Percentiles rank a stretch among this genome's conserved stretches.
Evolutionary conservation across 495 filamentous ascomycete species (phyloP).

Genomic region (Chaetomium fimeti): DNA sequence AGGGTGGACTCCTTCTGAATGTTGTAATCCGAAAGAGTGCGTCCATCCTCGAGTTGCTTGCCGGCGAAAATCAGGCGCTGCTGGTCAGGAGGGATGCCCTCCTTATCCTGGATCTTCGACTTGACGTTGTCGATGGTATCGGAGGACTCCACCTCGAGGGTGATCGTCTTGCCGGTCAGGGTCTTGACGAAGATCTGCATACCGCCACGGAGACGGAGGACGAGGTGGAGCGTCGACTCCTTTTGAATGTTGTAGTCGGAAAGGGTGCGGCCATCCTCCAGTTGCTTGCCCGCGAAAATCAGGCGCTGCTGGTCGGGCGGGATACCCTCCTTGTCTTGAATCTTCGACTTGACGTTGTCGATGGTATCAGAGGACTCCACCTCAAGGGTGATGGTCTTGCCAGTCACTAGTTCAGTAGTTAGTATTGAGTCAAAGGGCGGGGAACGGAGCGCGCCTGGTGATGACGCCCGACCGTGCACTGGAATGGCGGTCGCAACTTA

Average conservation of each 20-base stretch:
- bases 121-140: slow-evolving; percentile 97
- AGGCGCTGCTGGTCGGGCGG: slow-evolving; percentile 97
- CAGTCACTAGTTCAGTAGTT: slow-evolving; percentile 64
- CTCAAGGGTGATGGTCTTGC: slow-evolving; percentile 99
- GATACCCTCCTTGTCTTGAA: slow-evolving; percentile 99
- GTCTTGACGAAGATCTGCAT: slow-evolving; percentile 97
- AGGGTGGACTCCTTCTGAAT: slow-evolving; percentile 98
- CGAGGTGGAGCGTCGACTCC: slow-evolving; percentile 92
- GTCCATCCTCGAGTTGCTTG: slow-evolving; percentile 88
- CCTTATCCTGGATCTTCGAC: slow-evolving; percentile 82
- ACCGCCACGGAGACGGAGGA: slow-evolving; percentile 95
- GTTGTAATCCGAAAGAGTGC: slow-evolving; percentile 89
- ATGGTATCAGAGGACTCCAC: slow-evolving; percentile 97
- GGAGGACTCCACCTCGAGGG: slow-evolving; percentile 91
- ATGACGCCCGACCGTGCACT: no score
- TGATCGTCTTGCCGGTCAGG: slow-evolving; percentile 97
- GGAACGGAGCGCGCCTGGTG: slow-evolving; percentile 4
- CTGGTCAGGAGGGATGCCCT: slow-evolving; percentile 92
- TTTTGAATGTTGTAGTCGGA: slow-evolving; percentile 99
- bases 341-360: slow-evolving; percentile 99
- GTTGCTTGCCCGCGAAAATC: slow-evolving; percentile 98
- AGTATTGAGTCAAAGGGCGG: slow-evolving; percentile 16
- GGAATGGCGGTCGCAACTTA: slow-evolving; percentile 60
- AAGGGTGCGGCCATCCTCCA: slow-evolving; percentile 94
- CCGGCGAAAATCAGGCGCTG: slow-evolving; percentile 95